Evolutionary conservation across 1,284 basidiomycete genomes (phyloP).

Genomic region (Malassezia globosa): DNA sequence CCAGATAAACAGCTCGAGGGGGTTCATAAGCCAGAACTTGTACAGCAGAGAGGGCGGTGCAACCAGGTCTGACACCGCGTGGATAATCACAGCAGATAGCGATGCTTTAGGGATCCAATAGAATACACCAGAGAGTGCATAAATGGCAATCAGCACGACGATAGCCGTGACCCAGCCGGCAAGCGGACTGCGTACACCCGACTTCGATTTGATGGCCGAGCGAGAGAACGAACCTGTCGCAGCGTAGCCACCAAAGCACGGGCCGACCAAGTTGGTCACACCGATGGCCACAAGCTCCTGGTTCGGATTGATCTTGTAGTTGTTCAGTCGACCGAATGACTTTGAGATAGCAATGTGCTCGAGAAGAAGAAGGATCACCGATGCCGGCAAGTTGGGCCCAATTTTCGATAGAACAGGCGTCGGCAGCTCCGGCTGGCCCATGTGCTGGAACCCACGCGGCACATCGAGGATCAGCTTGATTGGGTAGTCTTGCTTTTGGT

Average conservation of each 20-base stretch:
- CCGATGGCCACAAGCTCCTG: constrained; percentile 96
- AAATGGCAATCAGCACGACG: constrained; percentile 82
- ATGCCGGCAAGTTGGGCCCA: constrained; percentile 69
- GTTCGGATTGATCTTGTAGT: constrained; percentile 94
- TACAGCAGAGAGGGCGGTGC: constrained; percentile 77
- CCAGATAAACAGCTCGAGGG: constrained; percentile 87
- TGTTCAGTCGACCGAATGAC: constrained; percentile 91
- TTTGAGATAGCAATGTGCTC: constrained; percentile 88
- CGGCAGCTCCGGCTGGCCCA: constrained; percentile 63
- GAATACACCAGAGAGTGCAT: constrained; percentile 58
- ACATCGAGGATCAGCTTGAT: constrained; percentile 77
- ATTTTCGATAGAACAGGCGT: constrained; percentile 59
- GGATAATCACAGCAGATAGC: constrained; percentile 86
- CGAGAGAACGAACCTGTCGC: constrained; percentile 97
- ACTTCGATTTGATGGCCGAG: constrained; percentile 87
- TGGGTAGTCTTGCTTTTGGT: constrained; percentile 58
- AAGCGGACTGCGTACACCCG: constrained; percentile 84
- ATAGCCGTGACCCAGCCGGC: constrained; percentile 78
- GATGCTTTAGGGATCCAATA: constrained; percentile 52
- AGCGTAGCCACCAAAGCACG: constrained; percentile 77
- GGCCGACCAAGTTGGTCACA: constrained; percentile 60
- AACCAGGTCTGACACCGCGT: constrained; percentile 75
- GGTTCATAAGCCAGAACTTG: constrained; percentile 83
- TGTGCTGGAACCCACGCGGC: constrained; percentile 52
- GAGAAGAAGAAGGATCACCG: constrained; percentile 83